These are phyloP conservation scores for Triticum dicoccoides DNA, from an alignment of 176 grass and related monocot species.

Conservation along the genomic window DNA sequence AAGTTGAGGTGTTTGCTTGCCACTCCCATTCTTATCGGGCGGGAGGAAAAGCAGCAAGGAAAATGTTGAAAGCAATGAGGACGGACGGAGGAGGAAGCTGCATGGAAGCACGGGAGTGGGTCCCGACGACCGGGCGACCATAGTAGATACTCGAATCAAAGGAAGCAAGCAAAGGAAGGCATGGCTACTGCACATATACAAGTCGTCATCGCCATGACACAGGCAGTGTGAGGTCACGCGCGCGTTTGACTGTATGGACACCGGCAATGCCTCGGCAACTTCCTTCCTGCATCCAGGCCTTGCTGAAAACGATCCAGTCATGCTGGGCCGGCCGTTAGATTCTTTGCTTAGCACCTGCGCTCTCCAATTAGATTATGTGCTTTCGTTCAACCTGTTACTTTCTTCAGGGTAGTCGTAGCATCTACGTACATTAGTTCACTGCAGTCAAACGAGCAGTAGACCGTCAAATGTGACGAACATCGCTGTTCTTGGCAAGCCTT, in stretches of 20 bases:
- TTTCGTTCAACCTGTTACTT: background rate
- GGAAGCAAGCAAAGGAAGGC: background rate
- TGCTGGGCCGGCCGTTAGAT: background rate
- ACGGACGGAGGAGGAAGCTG: constrained; percentile 3
- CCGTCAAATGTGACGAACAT: background rate
- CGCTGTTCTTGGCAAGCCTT: background rate
- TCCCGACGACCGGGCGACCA: background rate
- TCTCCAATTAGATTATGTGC: background rate
- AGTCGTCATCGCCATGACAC: constrained; percentile 42
- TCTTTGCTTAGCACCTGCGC: background rate
- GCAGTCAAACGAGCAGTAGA: background rate
- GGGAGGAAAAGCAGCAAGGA: background rate
- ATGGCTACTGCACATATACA: background rate
- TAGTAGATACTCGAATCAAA: background rate
- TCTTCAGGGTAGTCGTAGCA: background rate
- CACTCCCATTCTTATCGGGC: constrained; percentile 8
- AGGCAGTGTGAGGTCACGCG: constrained; percentile 7
- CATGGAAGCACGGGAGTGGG: constrained; percentile 17
- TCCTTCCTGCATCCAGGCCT: background rate
- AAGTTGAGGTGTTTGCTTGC: background rate
- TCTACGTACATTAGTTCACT: background rate
- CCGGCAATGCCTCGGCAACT: constrained; percentile 23
- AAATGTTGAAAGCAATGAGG: constrained; percentile 23
- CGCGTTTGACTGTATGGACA: constrained; percentile 28
- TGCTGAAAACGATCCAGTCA: background rate